Base-by-base conservation (phyloP, 2,329 filamentous ascomycete species). In the Pseudogymnoascus pannorum region DNA sequence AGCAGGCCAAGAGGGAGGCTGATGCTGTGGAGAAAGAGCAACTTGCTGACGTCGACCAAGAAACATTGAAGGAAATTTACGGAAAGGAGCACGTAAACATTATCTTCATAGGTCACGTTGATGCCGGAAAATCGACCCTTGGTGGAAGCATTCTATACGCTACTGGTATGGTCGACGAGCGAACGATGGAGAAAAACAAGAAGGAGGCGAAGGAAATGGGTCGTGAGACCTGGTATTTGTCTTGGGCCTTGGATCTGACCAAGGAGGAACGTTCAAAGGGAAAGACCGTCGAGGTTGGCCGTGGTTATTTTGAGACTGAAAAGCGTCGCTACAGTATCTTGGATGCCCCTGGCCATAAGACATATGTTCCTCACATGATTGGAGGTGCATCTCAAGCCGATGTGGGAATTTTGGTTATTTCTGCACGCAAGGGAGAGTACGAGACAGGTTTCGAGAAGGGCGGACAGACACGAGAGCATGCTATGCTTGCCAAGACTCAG, bases 131-230 rank as follows among this genome's bases (percentile, higher is more conserved):
- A 79, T 97, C 92, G 38, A 99, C 94, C 2, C 82, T 99, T 5
- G 94, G 94, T 72, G 94, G 94, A 58, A 90, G 90, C 59, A 96
- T 99, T 65, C 81, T 99, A 12, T 96, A 94, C 74, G 86, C 86
- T 59, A 97, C 93, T 4, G 94, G 94, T 64, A 99, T 97, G 94
- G 94, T 99, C n/a, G 95, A 99, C 72, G 92, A 99, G 77, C 86
- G 94, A 73, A 99, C 94, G 35, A 85, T 99, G 81, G 94, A 99
- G 60, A 99, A 99, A 78, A 96, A 96, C 81, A 96, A 93, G 83
- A 86, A 85, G 69, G 95, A 99, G 71, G 93, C 94, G 58, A 97
- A 96, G 80, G 94, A 97, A 9, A 83, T 94, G 66, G 94, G 94
- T 60, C 89, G 92, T 79, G 94, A 97, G 78, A 96, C 93, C 3